Conservation (phyloP, 1,139 yeast genomes). For the Yamadazyma dendronema region DNA sequence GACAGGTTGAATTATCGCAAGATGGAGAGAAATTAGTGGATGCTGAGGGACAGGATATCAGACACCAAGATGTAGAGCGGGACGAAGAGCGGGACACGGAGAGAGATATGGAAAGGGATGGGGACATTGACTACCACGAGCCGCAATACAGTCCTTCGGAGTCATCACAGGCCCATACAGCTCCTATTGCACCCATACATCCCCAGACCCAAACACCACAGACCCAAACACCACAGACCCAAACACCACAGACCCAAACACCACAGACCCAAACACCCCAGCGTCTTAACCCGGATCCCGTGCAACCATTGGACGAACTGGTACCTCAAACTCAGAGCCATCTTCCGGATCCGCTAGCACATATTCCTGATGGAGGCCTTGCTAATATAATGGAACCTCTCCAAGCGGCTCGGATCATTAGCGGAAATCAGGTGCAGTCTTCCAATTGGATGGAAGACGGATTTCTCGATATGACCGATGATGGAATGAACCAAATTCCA, state of each 20-base stretch:
- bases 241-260: too few relatives aligned
- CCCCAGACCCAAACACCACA: too few relatives aligned
- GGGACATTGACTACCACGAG: constrained; percentile 9
- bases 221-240: too few relatives aligned
- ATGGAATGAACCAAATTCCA: constrained; percentile 5
- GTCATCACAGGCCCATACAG: neutral
- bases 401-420: constrained; percentile 41
- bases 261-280: too few relatives aligned
- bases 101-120: constrained; percentile 1
- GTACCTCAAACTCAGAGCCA: too few relatives aligned
- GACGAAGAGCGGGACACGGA: neutral
- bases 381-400: constrained; percentile 30
- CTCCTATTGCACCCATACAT: too few relatives aligned
- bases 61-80: constrained; percentile 7
- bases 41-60: constrained; percentile 27
- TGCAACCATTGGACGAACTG: too few relatives aligned
- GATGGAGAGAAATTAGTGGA: constrained; percentile 42
- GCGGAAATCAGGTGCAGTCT: constrained; percentile 41
- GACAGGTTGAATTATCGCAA: constrained; percentile 32
- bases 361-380: constrained; percentile 40
- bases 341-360: constrained; percentile 48
- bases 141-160: constrained; percentile 4
- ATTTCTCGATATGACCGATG: constrained; percentile 3
- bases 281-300: too few relatives aligned
- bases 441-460: constrained; percentile 37